Conservation (phyloP, 345 rosid species). For the Acer campestre region DNA sequence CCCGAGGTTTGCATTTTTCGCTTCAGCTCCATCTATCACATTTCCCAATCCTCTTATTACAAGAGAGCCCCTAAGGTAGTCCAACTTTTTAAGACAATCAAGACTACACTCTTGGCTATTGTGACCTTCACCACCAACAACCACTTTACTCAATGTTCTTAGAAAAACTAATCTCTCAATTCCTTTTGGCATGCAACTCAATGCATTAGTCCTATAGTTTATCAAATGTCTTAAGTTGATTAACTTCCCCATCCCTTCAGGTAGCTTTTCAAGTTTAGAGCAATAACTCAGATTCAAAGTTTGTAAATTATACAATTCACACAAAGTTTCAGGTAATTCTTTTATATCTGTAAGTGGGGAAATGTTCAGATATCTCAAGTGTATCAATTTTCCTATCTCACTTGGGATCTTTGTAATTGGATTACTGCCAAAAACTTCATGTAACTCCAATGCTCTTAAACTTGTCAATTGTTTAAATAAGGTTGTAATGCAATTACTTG, state of each 20-base stretch:
- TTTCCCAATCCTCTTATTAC: not conserved
- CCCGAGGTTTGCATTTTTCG: not conserved
- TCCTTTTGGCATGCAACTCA: conserved; percentile 22
- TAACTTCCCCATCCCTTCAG: conserved; percentile 11
- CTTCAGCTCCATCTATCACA: not conserved
- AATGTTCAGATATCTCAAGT: not conserved
- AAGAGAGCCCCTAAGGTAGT: not conserved
- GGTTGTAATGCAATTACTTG: too few species aligned
- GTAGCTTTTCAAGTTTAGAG: not conserved
- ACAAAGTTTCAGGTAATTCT: not conserved
- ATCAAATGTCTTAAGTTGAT: conserved; percentile 2
- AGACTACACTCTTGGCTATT: not conserved
- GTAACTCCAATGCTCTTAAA: too few species aligned
- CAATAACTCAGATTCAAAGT: not conserved
- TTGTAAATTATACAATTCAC: not conserved
- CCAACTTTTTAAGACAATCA: not conserved
- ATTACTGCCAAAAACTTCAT: too few species aligned
- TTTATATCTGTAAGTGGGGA: not conserved
- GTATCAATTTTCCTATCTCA: too few species aligned
- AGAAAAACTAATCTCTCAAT: conserved; percentile 13
- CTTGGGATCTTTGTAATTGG: too few species aligned
- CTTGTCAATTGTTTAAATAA: too few species aligned
- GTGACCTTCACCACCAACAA: not conserved
- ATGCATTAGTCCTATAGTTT: fast-evolving
- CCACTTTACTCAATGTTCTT: not conserved